phyloP scores from a whole-genome alignment of 2,329 filamentous ascomycete genomes.

The Didymella segeticola region DNA sequence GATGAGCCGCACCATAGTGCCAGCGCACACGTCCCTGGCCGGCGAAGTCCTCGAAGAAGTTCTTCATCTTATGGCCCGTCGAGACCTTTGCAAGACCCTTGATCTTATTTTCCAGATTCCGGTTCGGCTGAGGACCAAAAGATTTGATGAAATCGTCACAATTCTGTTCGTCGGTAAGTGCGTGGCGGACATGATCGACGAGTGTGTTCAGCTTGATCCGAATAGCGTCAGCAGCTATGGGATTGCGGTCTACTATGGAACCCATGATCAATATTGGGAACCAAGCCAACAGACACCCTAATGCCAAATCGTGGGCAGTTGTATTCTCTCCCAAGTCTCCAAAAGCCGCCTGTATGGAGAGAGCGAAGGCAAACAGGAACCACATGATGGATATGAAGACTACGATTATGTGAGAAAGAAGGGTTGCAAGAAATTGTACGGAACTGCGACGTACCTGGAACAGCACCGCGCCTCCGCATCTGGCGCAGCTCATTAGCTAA shows the following conservation, averaged over 20 bases:
- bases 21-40: constrained; percentile 44
- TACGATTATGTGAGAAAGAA: neutral
- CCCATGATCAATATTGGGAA: constrained; percentile 54
- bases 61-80: constrained; percentile 31
- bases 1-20: constrained; percentile 53
- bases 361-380: constrained; percentile 51
- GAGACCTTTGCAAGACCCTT: constrained; percentile 20
- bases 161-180: constrained; percentile 38
- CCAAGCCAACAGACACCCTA: constrained; percentile 56
- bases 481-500: constrained; percentile 52
- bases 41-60: constrained; percentile 52
- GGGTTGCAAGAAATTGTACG: neutral
- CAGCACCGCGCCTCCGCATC: constrained; percentile 50
- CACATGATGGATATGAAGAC: constrained; percentile 53
- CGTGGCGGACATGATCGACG: constrained; percentile 46
- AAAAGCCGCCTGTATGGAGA: constrained; percentile 49
- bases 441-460: constrained; percentile 32
- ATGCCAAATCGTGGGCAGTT: constrained; percentile 54
- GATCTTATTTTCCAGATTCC: neutral
- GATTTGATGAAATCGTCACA: constrained; percentile 38
- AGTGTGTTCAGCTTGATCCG: constrained; percentile 49
- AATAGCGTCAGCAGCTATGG: constrained; percentile 51
- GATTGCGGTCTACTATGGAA: constrained; percentile 57
- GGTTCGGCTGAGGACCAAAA: constrained; percentile 33
- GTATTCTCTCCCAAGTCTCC: constrained; percentile 48